phyloP scores from a whole-genome alignment of 495 filamentous ascomycete species.

The Stereocaulon alpinum region DNA sequence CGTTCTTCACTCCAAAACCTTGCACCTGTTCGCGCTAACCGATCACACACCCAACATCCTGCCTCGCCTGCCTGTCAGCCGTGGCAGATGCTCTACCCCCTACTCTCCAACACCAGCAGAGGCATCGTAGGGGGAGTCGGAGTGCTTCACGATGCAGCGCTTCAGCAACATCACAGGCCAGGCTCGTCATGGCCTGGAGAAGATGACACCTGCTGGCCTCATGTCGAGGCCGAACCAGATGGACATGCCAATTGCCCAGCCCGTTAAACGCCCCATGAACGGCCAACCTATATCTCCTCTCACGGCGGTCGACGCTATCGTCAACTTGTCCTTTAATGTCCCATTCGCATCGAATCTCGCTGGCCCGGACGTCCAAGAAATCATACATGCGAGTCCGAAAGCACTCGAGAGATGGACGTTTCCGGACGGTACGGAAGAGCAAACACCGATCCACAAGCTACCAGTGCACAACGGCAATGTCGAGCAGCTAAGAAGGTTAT shows the following conservation, averaged over 20 bases:
- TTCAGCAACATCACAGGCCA: slow-evolving; percentile 72
- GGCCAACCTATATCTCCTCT: slow-evolving; percentile 54
- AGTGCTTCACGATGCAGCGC: slow-evolving; percentile 67
- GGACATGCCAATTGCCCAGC: slow-evolving; percentile 57
- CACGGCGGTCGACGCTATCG: slow-evolving; percentile 54
- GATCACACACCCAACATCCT: slow-evolving; percentile 10
- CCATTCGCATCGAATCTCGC: slow-evolving; percentile 85
- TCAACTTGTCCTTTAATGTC: slow-evolving; percentile 84
- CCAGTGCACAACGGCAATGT: slow-evolving; percentile 83
- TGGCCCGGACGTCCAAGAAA: slow-evolving; percentile 83
- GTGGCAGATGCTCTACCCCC: slow-evolving; percentile 16
- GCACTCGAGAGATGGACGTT: slow-evolving; percentile 86
- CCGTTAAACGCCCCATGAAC: slow-evolving; percentile 56
- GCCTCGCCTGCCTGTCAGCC: slow-evolving; percentile 20
- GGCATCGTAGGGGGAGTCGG: slow-evolving; percentile 11
- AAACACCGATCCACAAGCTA: slow-evolving; percentile 70
- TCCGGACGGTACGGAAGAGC: slow-evolving; percentile 72
- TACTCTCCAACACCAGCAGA: slow-evolving; percentile 1
- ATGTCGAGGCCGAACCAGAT: slow-evolving; percentile 57
- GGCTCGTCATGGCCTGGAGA: slow-evolving; percentile 86
- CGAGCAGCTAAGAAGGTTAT: slow-evolving; percentile 61
- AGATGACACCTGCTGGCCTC: slow-evolving; percentile 74
- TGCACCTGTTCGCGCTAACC: slow-evolving; percentile 16
- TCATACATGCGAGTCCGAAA: slow-evolving; percentile 74
- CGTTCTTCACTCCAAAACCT: slow-evolving; percentile 2